Base-by-base conservation (phyloP, 2,329 filamentous ascomycete species). In the Cladosporium colombiae region DNA sequence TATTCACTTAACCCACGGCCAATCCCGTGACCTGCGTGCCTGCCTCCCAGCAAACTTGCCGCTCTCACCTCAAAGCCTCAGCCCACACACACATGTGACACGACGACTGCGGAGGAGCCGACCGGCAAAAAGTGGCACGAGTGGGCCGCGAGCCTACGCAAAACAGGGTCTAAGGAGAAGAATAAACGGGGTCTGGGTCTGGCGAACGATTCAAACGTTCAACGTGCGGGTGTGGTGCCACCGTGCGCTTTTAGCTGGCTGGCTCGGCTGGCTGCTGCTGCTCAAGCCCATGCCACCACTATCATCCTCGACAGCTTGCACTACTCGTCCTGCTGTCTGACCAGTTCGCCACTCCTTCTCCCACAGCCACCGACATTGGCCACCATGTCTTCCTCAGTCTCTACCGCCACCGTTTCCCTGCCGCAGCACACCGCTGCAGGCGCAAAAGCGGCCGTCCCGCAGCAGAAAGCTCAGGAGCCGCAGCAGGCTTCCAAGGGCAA, bases 341-440 rank as follows among this genome's bases (percentile, higher is more conserved):
- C 25, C 52, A 55, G 10, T 6, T 31, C 29, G n/a, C 52, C 27
- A 25, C 52, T 44, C 14, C 27, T n/a, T n/a, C 18, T 29, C 59
- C 18, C 21, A 62, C 29, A 37, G n/a, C 44, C 44, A 63, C 35
- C 31, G 61, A 63, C 61, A 56, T 63, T 63, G 61, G 61, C 53
- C 57, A 68, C 57, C 27, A 71, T 71, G 69, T 64, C 69, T 49
- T 64, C 68, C 23, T 69, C 71, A 67, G 70, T 71, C 69, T 68
- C 70, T 69, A 73, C 70, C 65, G 68, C 71, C 50, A 73, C 71
- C 50, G 46, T 69, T n/a, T 35, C 65, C 27, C 68, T 49, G 58
- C 40, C 53, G 65, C 46, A 31, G 37, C 40, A 53, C 5, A 56
- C 52, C 14, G 52, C 50, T 37, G 53, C 58, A 57, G 29, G 44